phyloP scores from a whole-genome alignment of 805 yeast species.

The Kluyveromyces wickerhamii region DNA sequence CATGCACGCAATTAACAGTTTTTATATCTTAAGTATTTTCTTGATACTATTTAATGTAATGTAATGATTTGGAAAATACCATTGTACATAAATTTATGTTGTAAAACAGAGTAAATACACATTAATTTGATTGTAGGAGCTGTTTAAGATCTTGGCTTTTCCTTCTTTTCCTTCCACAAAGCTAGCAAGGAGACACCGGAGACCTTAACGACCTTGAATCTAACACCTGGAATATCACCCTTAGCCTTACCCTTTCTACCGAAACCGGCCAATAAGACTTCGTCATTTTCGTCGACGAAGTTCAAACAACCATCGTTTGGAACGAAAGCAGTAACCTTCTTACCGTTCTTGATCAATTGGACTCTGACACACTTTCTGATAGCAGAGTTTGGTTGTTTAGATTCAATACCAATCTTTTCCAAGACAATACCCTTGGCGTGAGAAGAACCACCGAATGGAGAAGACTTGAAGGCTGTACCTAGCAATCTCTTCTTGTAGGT shows the following conservation, averaged over 20 bases:
- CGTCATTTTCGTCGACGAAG: constrained; percentile 99
- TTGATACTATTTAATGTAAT: constrained; percentile 4
- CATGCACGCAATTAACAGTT: too few species aligned
- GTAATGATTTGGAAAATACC: constrained; percentile 4
- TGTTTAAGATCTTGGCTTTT: constrained; percentile 97
- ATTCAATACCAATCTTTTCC: constrained; percentile 99
- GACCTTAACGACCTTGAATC: constrained; percentile 99
- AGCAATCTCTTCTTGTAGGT: constrained; percentile 97
- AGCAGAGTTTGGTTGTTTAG: constrained; percentile 99
- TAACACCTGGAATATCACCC: constrained; percentile 99
- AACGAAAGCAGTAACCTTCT: constrained; percentile 99
- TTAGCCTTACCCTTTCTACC: constrained; percentile 99
- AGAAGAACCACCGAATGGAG: constrained; percentile 99
- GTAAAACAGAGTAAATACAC: constrained; percentile 6
- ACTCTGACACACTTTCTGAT: constrained; percentile 99
- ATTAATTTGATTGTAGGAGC: constrained; percentile 2
- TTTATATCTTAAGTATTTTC: constrained; percentile 4
- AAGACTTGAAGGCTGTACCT: constrained; percentile 99
- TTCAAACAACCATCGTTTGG: constrained; percentile 99
- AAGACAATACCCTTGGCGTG: constrained; percentile 99
- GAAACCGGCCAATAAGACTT: constrained; percentile 99
- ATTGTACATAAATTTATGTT: constrained; percentile 5
- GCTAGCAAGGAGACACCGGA: constrained; percentile 99
- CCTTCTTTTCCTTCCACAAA: constrained; percentile 99
- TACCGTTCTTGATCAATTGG: constrained; percentile 99